A percentile compares a stretch with the other conserved stretches of the same genome.
Conservation (phyloP, 2,329 filamentous ascomycete genomes). For the Alternaria brassicicola region DNA sequence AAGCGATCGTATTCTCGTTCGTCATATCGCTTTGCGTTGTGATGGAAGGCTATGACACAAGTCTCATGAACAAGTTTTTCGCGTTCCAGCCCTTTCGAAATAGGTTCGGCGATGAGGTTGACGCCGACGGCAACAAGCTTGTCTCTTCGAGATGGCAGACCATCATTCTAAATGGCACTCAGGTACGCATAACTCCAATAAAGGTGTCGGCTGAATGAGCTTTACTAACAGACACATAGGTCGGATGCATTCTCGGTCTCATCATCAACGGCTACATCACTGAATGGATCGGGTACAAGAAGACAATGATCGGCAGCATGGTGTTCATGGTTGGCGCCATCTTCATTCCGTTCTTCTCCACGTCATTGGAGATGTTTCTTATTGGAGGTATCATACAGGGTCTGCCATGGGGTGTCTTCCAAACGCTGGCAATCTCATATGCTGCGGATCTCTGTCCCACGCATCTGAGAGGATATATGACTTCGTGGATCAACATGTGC, state of each 20-base stretch:
- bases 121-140: slow-evolving; percentile 43
- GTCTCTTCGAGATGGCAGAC: slow-evolving; percentile 53
- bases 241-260: slow-evolving; percentile 51
- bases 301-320: slow-evolving; percentile 35
- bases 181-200: slow-evolving; percentile 29
- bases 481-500: slow-evolving; percentile 73
- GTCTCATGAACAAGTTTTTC: slow-evolving; percentile 78
- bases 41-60: slow-evolving; percentile 88
- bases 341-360: slow-evolving; percentile 38
- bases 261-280: slow-evolving; percentile 52
- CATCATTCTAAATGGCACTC: slow-evolving; percentile 52
- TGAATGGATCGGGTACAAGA: slow-evolving; percentile 50
- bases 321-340: slow-evolving; percentile 30
- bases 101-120: slow-evolving; percentile 46
- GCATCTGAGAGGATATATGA: slow-evolving; percentile 60
- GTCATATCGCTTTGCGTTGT: slow-evolving; percentile 83
- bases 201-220: background rate
- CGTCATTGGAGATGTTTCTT: slow-evolving; percentile 60
- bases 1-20: slow-evolving; percentile 80
- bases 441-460: slow-evolving; percentile 66
- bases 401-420: slow-evolving; percentile 52
- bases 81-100: slow-evolving; percentile 51
- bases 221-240: slow-evolving; percentile 27
- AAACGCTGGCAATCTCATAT: slow-evolving; percentile 37
- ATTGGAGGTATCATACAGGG: slow-evolving; percentile 60